phyloP scores from a whole-genome alignment of 768 basidiomycete genomes.

The Aureoboletus auriporus region DNA sequence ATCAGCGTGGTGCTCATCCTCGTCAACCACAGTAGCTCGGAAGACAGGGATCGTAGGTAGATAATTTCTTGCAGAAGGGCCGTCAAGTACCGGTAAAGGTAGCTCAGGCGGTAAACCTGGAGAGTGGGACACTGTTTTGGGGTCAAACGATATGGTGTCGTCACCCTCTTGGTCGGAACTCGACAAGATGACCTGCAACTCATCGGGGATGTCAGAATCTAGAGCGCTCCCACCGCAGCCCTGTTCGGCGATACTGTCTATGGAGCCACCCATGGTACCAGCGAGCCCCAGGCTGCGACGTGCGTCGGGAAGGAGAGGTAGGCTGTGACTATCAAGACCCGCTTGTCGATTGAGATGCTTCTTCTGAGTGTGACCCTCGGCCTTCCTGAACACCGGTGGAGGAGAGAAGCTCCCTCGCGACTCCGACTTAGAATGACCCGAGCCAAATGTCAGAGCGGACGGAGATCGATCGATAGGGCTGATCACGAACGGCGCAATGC shows the following conservation, averaged over 20 bases:
- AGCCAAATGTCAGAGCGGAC: slow-evolving; percentile 37
- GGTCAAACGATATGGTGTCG: slow-evolving; percentile 37
- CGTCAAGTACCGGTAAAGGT: slow-evolving; percentile 32
- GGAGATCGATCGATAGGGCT: slow-evolving; percentile 21
- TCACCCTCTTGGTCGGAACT: slow-evolving; percentile 37
- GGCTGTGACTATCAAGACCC: slow-evolving; percentile 17
- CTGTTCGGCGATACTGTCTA: slow-evolving; percentile 42
- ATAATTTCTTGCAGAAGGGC: slow-evolving; percentile 6
- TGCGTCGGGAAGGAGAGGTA: slow-evolving; percentile 46
- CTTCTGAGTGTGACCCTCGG: slow-evolving; percentile 19
- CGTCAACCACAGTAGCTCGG: slow-evolving; percentile 43
- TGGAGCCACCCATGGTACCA: slow-evolving; percentile 65
- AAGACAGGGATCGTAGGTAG: slow-evolving; percentile 35
- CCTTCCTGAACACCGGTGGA: slow-evolving; percentile 36
- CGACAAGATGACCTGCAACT: slow-evolving; percentile 60
- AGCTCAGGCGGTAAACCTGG: slow-evolving; percentile 42
- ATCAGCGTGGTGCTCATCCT: slow-evolving; percentile 38
- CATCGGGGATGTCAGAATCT: slow-evolving; percentile 79
- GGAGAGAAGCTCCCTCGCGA: slow-evolving; percentile 17
- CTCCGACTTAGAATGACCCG: slow-evolving; percentile 28
- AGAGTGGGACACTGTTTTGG: slow-evolving; percentile 24
- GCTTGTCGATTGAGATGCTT: slow-evolving; percentile 9
- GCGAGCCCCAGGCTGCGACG: slow-evolving; percentile 57
- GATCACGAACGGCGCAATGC: slow-evolving; percentile 24
- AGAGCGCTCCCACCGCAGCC: slow-evolving; percentile 56